Percentiles rank a stretch among this genome's conserved stretches.
These are phyloP conservation scores for Codiaeum variegatum DNA, from an alignment of 441 rosid species.

Conservation along the genomic window DNA sequence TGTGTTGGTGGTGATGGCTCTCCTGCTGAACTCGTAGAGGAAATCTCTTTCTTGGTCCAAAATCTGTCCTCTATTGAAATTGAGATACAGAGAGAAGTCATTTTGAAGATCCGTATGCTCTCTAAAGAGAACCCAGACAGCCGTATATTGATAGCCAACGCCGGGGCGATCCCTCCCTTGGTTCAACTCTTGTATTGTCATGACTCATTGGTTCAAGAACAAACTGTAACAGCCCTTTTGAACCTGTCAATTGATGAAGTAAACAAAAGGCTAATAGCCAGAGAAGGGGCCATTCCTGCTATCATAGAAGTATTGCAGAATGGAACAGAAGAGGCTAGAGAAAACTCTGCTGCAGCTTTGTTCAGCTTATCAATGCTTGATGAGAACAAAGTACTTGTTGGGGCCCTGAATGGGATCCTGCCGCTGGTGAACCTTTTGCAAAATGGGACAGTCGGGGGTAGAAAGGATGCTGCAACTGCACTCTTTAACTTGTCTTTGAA, in stretches of 20 bases:
- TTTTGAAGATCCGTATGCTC: slow-evolving; percentile 50
- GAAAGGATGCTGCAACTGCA: slow-evolving; percentile 65
- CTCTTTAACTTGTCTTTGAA: slow-evolving; percentile 51
- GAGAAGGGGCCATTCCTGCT: slow-evolving; percentile 53
- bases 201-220: slow-evolving; percentile 48
- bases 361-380: slow-evolving; percentile 56
- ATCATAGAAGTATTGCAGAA: slow-evolving; percentile 43
- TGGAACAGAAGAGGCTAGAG: slow-evolving; percentile 49
- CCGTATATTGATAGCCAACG: slow-evolving; percentile 46
- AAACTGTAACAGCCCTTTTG: slow-evolving; percentile 57
- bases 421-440: slow-evolving; percentile 46
- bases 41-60: slow-evolving; percentile 39
- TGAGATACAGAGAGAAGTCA: slow-evolving; percentile 46
- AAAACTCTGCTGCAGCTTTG: slow-evolving; percentile 66
- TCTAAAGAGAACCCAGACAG: slow-evolving; percentile 54
- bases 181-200: slow-evolving; percentile 44
- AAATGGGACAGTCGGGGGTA: slow-evolving; percentile 49
- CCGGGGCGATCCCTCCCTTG: slow-evolving; percentile 45
- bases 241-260: slow-evolving; percentile 56
- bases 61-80: slow-evolving; percentile 48
- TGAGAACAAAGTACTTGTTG: slow-evolving; percentile 54
- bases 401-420: slow-evolving; percentile 44
- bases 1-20: slow-evolving; percentile 12
- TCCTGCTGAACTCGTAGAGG: slow-evolving; percentile 31
- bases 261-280: slow-evolving; percentile 51